Evolutionary conservation across 352 stramenopile species (phyloP), one percentile per base, ranked within the genome.

Genomic region (Thalassiosira exigua): DNA sequence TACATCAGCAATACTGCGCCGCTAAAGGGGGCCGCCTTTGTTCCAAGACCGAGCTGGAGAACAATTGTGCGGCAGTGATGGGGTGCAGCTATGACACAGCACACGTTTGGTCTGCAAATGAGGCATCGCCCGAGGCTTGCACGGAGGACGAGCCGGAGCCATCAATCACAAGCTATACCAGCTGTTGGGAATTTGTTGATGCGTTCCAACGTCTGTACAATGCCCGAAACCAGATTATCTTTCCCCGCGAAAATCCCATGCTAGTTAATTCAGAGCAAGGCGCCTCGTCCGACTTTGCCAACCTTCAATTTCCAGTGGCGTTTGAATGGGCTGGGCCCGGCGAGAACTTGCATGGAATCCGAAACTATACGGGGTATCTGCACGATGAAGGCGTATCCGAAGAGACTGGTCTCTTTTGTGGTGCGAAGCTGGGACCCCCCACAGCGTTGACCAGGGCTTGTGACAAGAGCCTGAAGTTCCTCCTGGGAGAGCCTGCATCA

Each of bases 1-100:
- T n/a, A n/a, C n/a, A n/a, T n/a, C n/a, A 57, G 50, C 9, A 57
- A 27, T 57, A 57, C 50, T 57, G 50, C 50, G 50, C 14, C 14
- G 50, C 9, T 24, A 27, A 22, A 19, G 50, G 50, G 9, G 50
- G 50, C 21, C 50, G 50, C 9, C 50, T 57, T 14, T 57, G 50
- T 19, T 22, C 50, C 50, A 57, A 26, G 50, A 26, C 9, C 14
- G 50, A 57, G 50, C 50, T 57, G 9, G 50, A 57, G 21, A 24
- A 57, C 50, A 26, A 57, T 11, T 57, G 50, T 19, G 50, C 50
- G 12, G 14, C 50, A 14, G 9, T 27, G 9, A 57, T 19, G 14
- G 50, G 50, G 9, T 57, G 50, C 50, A 9, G 21, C 14, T 57
- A 22, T 19, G 50, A 57, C 22, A 14, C 14, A 11, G 11, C 22